Percentiles rank a stretch among this genome's conserved stretches.
Evolutionary conservation across 2,329 filamentous ascomycete species (phyloP).

Genomic region (Colletotrichum camelliae): DNA sequence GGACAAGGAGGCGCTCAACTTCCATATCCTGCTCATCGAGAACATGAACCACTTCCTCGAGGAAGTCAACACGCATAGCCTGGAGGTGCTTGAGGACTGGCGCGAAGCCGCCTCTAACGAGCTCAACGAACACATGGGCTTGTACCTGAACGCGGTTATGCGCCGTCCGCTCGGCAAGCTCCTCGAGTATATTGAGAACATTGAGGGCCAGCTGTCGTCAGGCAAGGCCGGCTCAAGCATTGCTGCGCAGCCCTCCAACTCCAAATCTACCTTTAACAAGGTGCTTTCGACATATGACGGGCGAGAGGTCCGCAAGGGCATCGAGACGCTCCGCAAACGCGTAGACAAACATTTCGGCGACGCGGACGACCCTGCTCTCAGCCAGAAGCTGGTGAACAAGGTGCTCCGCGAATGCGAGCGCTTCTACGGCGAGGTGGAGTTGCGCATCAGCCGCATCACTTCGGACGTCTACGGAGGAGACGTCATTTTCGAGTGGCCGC

Average conservation of each 20-base stretch:
- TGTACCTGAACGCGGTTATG: constrained; percentile 89
- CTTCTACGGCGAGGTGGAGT: constrained; percentile 67
- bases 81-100: constrained; percentile 84
- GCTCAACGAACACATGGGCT: constrained; percentile 82
- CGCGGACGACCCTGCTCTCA: constrained; percentile 75
- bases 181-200: constrained; percentile 88
- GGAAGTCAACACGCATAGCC: constrained; percentile 78
- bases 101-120: constrained; percentile 78
- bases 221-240: constrained; percentile 69
- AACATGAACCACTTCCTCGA: constrained; percentile 99
- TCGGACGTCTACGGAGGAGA: constrained; percentile 70
- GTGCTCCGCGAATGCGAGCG: constrained; percentile 66
- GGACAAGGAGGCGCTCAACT: constrained; percentile 96
- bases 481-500: constrained; percentile 70
- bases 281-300: constrained; percentile 79
- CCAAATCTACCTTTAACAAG: constrained; percentile 84
- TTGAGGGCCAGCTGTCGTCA: constrained; percentile 72
- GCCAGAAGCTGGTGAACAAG: constrained; percentile 60
- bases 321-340: constrained; percentile 85
- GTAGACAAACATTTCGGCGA: constrained; percentile 98
- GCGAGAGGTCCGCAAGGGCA: constrained; percentile 87
- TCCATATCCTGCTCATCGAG: constrained; percentile 95
- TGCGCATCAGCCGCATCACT: constrained; percentile 63
- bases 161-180: constrained; percentile 88
- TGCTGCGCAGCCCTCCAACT: constrained; percentile 82